phyloP scores from a whole-genome alignment of 2,329 filamentous ascomycete genomes.

The Colletotrichum eremochloae region DNA sequence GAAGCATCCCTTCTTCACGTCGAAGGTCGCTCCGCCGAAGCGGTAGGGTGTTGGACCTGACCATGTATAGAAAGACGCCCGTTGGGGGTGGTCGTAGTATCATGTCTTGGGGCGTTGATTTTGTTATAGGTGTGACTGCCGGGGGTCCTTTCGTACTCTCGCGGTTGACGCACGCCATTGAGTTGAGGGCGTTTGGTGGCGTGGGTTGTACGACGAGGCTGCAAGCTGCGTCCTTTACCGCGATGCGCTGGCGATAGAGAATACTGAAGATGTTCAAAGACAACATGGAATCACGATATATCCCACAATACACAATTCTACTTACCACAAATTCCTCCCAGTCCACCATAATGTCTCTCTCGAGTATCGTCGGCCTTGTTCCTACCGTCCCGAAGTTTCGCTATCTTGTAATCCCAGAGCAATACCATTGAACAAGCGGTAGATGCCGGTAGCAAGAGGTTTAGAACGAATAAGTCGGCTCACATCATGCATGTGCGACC shows the following conservation, averaged over 20 bases:
- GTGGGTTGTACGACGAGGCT: not conserved
- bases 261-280: not conserved
- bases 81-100: constrained; percentile 2
- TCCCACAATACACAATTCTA: not conserved
- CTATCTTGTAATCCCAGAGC: not conserved
- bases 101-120: not conserved
- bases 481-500: not conserved
- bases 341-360: no score
- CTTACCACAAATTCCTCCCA: no score
- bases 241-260: not conserved
- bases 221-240: not conserved
- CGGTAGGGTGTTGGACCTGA: constrained; percentile 39
- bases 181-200: not conserved
- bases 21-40: constrained; percentile 50
- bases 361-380: not conserved
- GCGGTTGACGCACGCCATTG: not conserved
- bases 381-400: not conserved
- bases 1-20: constrained; percentile 86
- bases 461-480: not conserved
- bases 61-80: not conserved
- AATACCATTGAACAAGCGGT: not conserved
- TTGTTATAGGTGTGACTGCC: not conserved
- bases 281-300: not conserved
- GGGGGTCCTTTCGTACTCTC: not conserved
- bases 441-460: not conserved